A percentile compares a stretch with the other conserved stretches of the same genome.
These are phyloP conservation scores for Hemileia vastatrix DNA, from an alignment of 1,284 basidiomycete genomes.

Conservation along the genomic window DNA sequence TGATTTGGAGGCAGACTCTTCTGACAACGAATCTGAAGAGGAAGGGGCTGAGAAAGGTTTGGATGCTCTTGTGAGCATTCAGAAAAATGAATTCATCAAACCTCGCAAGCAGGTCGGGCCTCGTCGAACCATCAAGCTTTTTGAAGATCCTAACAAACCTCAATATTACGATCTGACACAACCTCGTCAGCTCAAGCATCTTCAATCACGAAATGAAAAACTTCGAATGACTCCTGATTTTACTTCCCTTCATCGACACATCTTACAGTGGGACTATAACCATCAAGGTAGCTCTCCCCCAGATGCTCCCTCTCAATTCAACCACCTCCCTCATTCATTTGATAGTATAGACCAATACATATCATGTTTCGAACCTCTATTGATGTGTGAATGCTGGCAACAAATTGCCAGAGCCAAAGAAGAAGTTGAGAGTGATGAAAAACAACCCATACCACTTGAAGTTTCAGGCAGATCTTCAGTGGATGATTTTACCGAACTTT, in stretches of 20 bases:
- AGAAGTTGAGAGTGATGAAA: constrained; percentile 52
- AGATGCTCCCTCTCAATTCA: constrained; percentile 50
- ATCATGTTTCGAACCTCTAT: constrained; percentile 69
- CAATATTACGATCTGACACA: constrained; percentile 36
- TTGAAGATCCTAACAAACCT: constrained; percentile 15
- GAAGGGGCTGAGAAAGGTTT: constrained; percentile 7
- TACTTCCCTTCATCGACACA: constrained; percentile 62
- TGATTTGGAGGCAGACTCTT: background rate
- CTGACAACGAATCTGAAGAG: constrained; percentile 22
- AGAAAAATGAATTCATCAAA: constrained; percentile 17
- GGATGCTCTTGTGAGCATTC: constrained; percentile 11
- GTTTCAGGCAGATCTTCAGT: constrained; percentile 57
- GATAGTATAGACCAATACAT: constrained; percentile 60
- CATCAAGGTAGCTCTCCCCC: constrained; percentile 53
- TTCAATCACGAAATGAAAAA: constrained; percentile 52
- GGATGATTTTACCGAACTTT: constrained; percentile 65
- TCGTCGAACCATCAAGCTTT: constrained; percentile 20
- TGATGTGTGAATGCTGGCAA: constrained; percentile 84
- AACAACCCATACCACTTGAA: constrained; percentile 50
- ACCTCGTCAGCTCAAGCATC: constrained; percentile 54
- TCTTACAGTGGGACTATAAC: constrained; percentile 79
- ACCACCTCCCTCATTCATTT: constrained; percentile 60
- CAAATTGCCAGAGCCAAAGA: constrained; percentile 66
- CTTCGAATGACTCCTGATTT: constrained; percentile 74
- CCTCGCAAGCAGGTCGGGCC: constrained; percentile 17